Base-by-base conservation (phyloP, 2,329 filamentous ascomycete species). In the Colletotrichum acutatum region DNA sequence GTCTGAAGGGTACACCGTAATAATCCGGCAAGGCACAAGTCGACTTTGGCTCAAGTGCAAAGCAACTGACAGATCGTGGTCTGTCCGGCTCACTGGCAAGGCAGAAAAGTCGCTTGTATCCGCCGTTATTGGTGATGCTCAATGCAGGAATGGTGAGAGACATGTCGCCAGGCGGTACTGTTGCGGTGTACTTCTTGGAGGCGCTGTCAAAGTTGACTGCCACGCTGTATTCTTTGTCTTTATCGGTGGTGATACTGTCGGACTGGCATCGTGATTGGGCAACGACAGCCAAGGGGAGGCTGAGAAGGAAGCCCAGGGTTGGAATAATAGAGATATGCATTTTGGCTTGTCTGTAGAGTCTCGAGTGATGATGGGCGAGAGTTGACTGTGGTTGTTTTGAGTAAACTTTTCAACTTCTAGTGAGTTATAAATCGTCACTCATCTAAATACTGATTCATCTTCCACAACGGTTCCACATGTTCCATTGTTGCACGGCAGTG, bases 11-110 rank as follows among this genome's bases (percentile, higher is more conserved):
- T 22, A 46, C 37, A 2, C 37, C 59, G 37, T 62, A 62, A 19
- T 62, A 62, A 28, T 62, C 59, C 16, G 59, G 58, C 59, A 62
- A 14, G 4, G 16, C 46, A 37, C 59, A 49, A 14, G 59, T 26
- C 37, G 37, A 62, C 19, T 42, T 22, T 24, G 59, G 22, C 24
- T 37, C 11, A 12, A 62, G 34, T 8, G 37, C 34, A n/a, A 49
- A 62, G 24, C 59, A 62, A 49, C 59, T 62, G 59, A 62, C 59
- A 8, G 34, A 12, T 26, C 24, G n/a, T n/a, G 59, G 59, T 22
- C 3, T 62, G n/a, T n/a, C 14, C 5, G 59, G 34, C 42, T 62
- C 37, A 32, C 59, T 62, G 16, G 37, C 59, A 12, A 49, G 59
- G 3, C 59, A 62, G 37, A 46, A 62, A n/a, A 26, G 12, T 46